Conservation (phyloP, 495 filamentous ascomycete genomes). For the Sabuloglossum arenarium region DNA sequence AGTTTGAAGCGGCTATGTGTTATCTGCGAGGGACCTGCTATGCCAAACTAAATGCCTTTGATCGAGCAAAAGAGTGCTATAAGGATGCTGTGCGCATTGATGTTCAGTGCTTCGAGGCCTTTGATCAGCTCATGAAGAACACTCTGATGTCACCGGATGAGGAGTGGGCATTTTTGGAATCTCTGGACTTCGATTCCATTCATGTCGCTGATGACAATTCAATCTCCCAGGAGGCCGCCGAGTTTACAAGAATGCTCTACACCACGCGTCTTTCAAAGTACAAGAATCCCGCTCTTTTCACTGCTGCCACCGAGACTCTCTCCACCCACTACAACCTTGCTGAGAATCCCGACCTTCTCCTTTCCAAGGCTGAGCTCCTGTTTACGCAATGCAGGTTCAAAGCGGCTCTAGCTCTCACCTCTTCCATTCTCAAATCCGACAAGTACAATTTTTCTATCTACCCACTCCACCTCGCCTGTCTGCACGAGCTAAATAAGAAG, state of each 20-base stretch:
- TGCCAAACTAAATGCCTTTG: slow-evolving; percentile 93
- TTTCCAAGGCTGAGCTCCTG: slow-evolving; percentile 77
- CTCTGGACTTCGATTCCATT: slow-evolving; percentile 75
- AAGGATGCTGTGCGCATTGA: slow-evolving; percentile 93
- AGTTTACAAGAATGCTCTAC: slow-evolving; percentile 94
- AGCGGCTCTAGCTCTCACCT: slow-evolving; percentile 66
- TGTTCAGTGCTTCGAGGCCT: slow-evolving; percentile 95
- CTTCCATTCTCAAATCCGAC: slow-evolving; percentile 55
- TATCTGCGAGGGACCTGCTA: slow-evolving; percentile 85
- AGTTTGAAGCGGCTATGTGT: slow-evolving; percentile 93
- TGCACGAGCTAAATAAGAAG: slow-evolving; percentile 69
- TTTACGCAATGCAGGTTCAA: slow-evolving; percentile 91
- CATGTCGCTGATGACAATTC: slow-evolving; percentile 33
- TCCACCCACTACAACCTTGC: slow-evolving; percentile 82
- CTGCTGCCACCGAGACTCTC: slow-evolving; percentile 71
- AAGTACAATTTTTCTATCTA: slow-evolving; percentile 79
- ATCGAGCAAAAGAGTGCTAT: slow-evolving; percentile 94
- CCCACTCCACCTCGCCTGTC: slow-evolving; percentile 77
- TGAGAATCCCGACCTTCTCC: slow-evolving; percentile 73
- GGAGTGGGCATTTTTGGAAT: slow-evolving; percentile 82
- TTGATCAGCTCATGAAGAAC: slow-evolving; percentile 95
- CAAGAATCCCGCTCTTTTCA: slow-evolving; percentile 64
- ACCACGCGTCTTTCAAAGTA: slow-evolving; percentile 94
- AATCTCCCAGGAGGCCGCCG: slow-evolving; percentile 57
- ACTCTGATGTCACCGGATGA: slow-evolving; percentile 93